These are phyloP conservation scores for Fraxinus quadrangulata DNA, from an alignment of 257 asterid species.

Conservation along the genomic window DNA sequence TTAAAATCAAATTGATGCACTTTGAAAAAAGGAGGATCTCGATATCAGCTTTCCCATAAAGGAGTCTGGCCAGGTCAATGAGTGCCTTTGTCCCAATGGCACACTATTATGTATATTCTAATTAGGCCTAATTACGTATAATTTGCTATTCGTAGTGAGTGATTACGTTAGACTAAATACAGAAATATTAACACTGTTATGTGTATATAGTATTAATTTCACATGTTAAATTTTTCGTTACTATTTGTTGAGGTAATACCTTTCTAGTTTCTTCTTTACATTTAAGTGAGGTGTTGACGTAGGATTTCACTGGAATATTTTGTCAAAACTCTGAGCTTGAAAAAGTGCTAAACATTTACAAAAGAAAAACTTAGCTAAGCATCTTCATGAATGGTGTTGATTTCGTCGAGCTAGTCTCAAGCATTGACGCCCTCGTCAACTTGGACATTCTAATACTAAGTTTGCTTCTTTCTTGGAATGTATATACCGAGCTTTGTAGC, in stretches of 20 bases:
- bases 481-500: not conserved
- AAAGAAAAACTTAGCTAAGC: not conserved
- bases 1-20: constrained; percentile 7
- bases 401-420: too few species aligned
- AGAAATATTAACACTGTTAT: too few species aligned
- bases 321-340: not conserved
- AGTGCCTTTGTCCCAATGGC: constrained; percentile 27
- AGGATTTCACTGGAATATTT: not conserved
- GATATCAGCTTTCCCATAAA: constrained; percentile 29
- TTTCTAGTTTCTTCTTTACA: too few species aligned
- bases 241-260: not conserved
- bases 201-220: too few species aligned
- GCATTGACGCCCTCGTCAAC: too few species aligned
- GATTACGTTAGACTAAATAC: too few species aligned
- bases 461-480: not conserved
- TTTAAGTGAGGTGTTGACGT: not conserved
- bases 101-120: not conserved
- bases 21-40: constrained; percentile 25
- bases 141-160: too few species aligned
- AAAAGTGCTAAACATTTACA: too few species aligned
- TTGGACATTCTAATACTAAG: not conserved
- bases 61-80: constrained; percentile 41
- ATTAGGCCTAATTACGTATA: too few species aligned
- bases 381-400: too few species aligned
- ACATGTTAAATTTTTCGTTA: too few species aligned